phyloP scores from a whole-genome alignment of 306 rosid species.

The Canavalia gladiata region DNA sequence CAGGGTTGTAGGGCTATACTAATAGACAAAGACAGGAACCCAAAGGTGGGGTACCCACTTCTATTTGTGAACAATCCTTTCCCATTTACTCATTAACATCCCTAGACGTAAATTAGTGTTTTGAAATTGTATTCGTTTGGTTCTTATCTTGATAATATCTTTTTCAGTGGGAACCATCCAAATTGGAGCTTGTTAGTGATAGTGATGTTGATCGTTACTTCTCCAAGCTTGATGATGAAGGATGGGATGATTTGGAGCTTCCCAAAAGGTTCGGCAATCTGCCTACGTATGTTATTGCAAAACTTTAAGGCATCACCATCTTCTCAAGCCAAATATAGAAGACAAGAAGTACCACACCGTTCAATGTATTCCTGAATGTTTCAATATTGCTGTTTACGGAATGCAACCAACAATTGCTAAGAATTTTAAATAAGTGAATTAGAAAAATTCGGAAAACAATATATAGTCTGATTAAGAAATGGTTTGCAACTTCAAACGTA shows the following conservation, averaged over 20 bases:
- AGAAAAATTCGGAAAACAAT: neutral
- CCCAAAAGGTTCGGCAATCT: conserved; percentile 78
- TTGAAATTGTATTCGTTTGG: conserved; percentile 29
- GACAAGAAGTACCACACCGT: neutral
- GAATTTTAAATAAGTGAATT: neutral
- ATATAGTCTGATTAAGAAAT: conserved; percentile 4
- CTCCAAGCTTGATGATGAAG: conserved; percentile 69
- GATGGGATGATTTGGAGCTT: conserved; percentile 80
- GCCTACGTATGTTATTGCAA: conserved; percentile 74
- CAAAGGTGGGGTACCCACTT: conserved; percentile 66
- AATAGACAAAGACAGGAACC: conserved; percentile 87
- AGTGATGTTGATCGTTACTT: conserved; percentile 58
- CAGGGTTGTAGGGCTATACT: conserved; percentile 98
- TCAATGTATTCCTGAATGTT: neutral
- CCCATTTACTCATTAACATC: neutral
- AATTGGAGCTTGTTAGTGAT: conserved; percentile 66
- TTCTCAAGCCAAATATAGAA: neutral
- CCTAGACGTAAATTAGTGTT: conserved; percentile 3
- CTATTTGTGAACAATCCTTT: conserved; percentile 1
- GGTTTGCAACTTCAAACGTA: neutral
- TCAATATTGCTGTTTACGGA: conserved; percentile 9
- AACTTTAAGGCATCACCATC: conserved; percentile 60
- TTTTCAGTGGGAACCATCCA: conserved; percentile 74
- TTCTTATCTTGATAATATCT: conserved; percentile 41
- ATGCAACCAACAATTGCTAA: neutral